Conservation (phyloP, 2,329 filamentous ascomycete genomes). For the Penicillium sp. region DNA sequence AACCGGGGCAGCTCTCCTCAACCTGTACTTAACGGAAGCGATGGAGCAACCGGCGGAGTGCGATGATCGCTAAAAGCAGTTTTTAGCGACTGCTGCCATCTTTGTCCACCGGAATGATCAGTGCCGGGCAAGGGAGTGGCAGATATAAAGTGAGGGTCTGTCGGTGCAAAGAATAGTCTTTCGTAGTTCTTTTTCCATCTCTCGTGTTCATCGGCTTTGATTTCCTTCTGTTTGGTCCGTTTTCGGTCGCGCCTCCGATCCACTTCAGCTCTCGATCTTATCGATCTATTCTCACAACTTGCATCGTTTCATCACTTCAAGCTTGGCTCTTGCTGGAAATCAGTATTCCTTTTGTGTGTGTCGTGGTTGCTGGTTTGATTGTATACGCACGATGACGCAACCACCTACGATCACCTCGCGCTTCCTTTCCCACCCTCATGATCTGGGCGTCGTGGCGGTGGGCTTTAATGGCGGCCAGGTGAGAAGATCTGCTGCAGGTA, state of each 20-base stretch:
- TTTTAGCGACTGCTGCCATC: slow-evolving; percentile 39
- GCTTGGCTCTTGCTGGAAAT: too few species aligned
- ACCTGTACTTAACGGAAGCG: slow-evolving; percentile 47
- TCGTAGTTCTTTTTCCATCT: slow-evolving; percentile 6
- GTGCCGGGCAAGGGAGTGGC: slow-evolving; percentile 10
- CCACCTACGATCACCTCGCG: slow-evolving; percentile 58
- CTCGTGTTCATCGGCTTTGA: too few species aligned
- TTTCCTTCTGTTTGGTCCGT: too few species aligned
- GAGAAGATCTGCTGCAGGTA: slow-evolving; percentile 29
- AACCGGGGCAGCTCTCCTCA: slow-evolving; percentile 36
- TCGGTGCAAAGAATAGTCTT: neutral
- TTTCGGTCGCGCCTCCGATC: slow-evolving; percentile 1
- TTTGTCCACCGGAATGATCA: slow-evolving; percentile 10
- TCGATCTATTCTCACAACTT: slow-evolving; percentile 11
- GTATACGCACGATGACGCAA: slow-evolving; percentile 43
- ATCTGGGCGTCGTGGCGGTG: slow-evolving; percentile 88
- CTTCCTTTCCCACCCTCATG: slow-evolving; percentile 71
- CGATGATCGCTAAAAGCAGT: slow-evolving; percentile 44
- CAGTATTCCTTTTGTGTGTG: too few species aligned
- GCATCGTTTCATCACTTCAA: too few species aligned
- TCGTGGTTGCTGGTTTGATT: too few species aligned
- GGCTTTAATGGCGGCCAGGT: slow-evolving; percentile 97
- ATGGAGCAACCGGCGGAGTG: slow-evolving; percentile 25
- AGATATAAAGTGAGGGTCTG: slow-evolving; percentile 14
- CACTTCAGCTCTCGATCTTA: slow-evolving; percentile 19